Evolutionary conservation across 169 alveolate species (phyloP), one percentile per base, ranked within the genome.

Genomic region (Plasmodium sp.): DNA sequence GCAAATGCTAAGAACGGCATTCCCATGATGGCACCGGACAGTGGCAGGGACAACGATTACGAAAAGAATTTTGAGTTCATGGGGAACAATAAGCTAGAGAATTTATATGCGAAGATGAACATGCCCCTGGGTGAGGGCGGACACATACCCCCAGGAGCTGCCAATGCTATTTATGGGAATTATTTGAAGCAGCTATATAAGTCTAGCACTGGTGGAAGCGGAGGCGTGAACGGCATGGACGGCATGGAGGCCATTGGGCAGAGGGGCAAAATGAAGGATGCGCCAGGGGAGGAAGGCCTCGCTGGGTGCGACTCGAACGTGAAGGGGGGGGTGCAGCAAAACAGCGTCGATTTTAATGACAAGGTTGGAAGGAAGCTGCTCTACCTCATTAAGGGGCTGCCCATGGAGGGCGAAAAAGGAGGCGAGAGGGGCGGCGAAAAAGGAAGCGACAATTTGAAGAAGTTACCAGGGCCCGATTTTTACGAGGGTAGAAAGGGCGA

Each of bases 361-460:
- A 84, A 84, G 27, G 93, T 75, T 1, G 93, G 93, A 9, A 73
- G 79, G 12, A 84, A 84, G 31, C 18, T 84, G 14, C 80, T 84
- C 22, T 58, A 84, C 16, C 80, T 84, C 33, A 84, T 84, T 84
- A 84, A 84, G 41, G 93, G 93, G 22, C 34, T 84, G 1, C 80
- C 93, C 22, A 48, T 31, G 7, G 93, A 74, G 16, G 62, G 79
- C 1, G 75, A 27, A 62, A 62, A 2, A 36, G 75, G 27, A 3
- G 72, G 0, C 27, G 72, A 56, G 27, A 56, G n/a, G 72, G 72
- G 27, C 31, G 31, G 6, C 27, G 27, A 56, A 56, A 10, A 56
- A 2, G 72, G 75, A 62, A 62, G 14, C 14, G 36, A n/a, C 5
- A 62, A 62, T 62, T n/a, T 62, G 75, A 62, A 62, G 18, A 62